A percentile compares a stretch with the other conserved stretches of the same genome.
Evolutionary conservation across 2,329 filamentous ascomycete genomes (phyloP).

Genomic region (Thielaviopsis populi): DNA sequence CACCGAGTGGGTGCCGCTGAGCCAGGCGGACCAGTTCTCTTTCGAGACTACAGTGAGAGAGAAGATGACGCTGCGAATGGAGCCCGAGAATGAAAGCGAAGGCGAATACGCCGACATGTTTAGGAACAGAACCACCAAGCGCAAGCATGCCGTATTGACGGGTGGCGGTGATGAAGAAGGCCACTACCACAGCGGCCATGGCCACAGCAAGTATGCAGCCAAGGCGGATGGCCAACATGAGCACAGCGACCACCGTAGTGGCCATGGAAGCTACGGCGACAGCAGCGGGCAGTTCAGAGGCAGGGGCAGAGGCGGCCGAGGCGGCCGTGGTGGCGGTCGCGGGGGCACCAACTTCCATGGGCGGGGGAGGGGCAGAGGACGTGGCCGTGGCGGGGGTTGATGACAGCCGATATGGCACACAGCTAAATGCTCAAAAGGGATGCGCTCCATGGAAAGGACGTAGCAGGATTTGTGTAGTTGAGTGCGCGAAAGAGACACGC

Average conservation of each 20-base stretch:
- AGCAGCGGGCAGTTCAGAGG: slow-evolving; percentile 28
- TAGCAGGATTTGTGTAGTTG: too few relatives aligned
- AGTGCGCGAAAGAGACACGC: too few relatives aligned
- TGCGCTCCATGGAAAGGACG: too few relatives aligned
- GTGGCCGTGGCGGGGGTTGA: slow-evolving; percentile 34
- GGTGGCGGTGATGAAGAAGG: slow-evolving; percentile 4
- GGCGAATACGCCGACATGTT: slow-evolving; percentile 49
- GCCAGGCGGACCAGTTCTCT: slow-evolving; percentile 52
- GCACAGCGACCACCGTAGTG: slow-evolving; percentile 22
- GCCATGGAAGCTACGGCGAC: slow-evolving; percentile 27
- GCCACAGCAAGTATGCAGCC: slow-evolving; percentile 23
- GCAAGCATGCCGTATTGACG: slow-evolving; percentile 35
- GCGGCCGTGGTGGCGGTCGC: neutral
- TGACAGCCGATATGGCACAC: neutral
- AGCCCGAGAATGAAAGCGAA: slow-evolving; percentile 50
- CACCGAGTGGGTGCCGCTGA: slow-evolving; percentile 64
- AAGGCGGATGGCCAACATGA: slow-evolving; percentile 20
- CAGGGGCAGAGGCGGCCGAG: slow-evolving; percentile 30
- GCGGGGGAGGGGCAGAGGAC: slow-evolving; percentile 27
- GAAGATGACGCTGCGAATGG: slow-evolving; percentile 69
- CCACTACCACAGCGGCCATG: slow-evolving; percentile 27
- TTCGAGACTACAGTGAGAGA: slow-evolving; percentile 79
- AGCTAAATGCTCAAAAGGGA: too few relatives aligned
- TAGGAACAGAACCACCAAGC: slow-evolving; percentile 44
- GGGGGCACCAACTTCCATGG: slow-evolving; percentile 22